These are phyloP conservation scores for Saraca asoca DNA, from an alignment of 331 rosid genomes.

Conservation along the genomic window DNA sequence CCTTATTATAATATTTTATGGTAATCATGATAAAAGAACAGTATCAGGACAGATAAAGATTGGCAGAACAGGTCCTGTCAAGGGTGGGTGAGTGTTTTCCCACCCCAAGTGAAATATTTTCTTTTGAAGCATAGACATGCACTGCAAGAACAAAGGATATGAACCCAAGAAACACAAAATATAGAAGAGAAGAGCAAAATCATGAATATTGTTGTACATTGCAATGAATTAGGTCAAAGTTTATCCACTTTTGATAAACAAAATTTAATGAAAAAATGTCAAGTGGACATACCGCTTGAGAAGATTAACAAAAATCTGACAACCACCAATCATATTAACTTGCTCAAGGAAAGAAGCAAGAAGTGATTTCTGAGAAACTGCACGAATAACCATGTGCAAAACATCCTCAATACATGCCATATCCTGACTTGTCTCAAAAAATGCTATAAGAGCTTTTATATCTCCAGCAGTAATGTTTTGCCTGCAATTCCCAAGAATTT, in stretches of 20 bases:
- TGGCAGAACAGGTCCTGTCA: background rate
- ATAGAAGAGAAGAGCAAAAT: background rate
- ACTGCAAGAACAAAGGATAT: background rate
- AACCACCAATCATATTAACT: slow-evolving; percentile 72
- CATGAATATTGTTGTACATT: slow-evolving; percentile 9
- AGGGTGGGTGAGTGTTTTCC: background rate
- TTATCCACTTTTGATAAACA: slow-evolving; percentile 12
- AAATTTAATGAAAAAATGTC: slow-evolving; percentile 25
- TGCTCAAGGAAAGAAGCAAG: slow-evolving; percentile 89
- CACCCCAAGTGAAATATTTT: too few relatives aligned
- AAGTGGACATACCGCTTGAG: slow-evolving; percentile 73
- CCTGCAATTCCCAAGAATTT: slow-evolving; percentile 57
- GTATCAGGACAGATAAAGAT: background rate
- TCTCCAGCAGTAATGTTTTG: slow-evolving; percentile 75
- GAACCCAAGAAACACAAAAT: background rate
- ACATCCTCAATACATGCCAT: slow-evolving; percentile 93
- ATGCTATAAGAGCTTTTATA: slow-evolving; percentile 81
- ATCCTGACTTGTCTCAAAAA: slow-evolving; percentile 87
- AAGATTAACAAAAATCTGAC: slow-evolving; percentile 90
- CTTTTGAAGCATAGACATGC: background rate
- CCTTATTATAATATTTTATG: too few relatives aligned
- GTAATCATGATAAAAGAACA: background rate
- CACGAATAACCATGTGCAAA: slow-evolving; percentile 91
- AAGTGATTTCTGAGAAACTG: slow-evolving; percentile 76
- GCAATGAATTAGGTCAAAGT: background rate